Conservation (phyloP, 139 green algal genomes). For the Edaphochlamys debaryana region DNA sequence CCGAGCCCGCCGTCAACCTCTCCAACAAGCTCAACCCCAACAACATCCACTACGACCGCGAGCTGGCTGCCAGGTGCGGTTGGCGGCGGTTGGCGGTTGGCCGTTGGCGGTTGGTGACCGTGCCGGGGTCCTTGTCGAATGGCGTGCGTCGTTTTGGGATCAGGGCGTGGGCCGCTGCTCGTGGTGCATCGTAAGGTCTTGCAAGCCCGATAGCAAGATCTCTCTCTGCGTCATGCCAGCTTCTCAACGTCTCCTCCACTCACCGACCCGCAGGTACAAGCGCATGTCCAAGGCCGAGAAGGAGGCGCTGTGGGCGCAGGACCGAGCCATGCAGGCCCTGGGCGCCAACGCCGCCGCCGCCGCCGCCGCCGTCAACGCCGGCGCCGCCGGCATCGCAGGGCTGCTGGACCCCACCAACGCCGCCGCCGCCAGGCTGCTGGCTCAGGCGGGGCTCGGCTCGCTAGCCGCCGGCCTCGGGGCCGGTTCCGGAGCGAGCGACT, state of each 20-base stretch:
- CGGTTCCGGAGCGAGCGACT: constrained; percentile 14
- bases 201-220: no score
- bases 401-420: constrained; percentile 33
- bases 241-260: no score
- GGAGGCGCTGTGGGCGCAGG: constrained; percentile 76
- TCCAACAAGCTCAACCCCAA: constrained; percentile 86
- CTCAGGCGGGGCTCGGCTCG: constrained; percentile 11
- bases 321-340: constrained; percentile 56
- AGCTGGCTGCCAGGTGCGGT: constrained; percentile 59
- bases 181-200: no score
- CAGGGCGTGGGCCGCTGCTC: neutral
- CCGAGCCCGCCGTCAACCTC: constrained; percentile 72
- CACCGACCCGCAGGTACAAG: constrained; percentile 76
- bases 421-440: constrained; percentile 17
- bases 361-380: constrained; percentile 33
- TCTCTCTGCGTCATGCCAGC: no score
- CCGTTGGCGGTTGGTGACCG: no score
- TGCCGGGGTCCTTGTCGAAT: no score
- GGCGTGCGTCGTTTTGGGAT: no score
- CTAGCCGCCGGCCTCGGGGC: constrained; percentile 11
- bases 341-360: constrained; percentile 27
- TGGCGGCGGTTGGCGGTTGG: no score
- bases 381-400: constrained; percentile 21
- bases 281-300: constrained; percentile 84
- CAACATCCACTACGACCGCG: constrained; percentile 80